phyloP scores from a whole-genome alignment of 768 basidiomycete genomes.

The Suillus bovinus region DNA sequence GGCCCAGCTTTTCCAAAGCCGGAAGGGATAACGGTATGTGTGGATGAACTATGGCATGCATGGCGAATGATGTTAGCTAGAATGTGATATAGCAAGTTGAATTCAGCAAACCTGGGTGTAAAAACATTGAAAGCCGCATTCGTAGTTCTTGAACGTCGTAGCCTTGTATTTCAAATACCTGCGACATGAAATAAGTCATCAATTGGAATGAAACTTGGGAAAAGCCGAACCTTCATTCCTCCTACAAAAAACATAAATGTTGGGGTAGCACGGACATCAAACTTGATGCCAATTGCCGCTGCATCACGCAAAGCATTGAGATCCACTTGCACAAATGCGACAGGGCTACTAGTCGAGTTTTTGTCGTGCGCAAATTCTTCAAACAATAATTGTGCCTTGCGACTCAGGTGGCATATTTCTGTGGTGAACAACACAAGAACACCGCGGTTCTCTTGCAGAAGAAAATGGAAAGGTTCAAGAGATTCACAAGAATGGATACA shows the following conservation, averaged over 20 bases:
- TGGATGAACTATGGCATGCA: constrained; percentile 68
- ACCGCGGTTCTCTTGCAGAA: constrained; percentile 65
- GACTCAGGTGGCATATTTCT: constrained; percentile 73
- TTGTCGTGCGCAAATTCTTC: constrained; percentile 74
- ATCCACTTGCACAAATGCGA: constrained; percentile 85
- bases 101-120: constrained; percentile 82
- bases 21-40: constrained; percentile 64
- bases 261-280: constrained; percentile 74
- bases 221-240: constrained; percentile 57
- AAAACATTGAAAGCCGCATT: constrained; percentile 70
- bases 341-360: constrained; percentile 43
- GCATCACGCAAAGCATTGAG: constrained; percentile 63
- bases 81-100: constrained; percentile 36
- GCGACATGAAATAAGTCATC: constrained; percentile 3
- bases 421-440: constrained; percentile 83
- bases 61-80: constrained; percentile 2
- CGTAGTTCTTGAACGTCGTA: constrained; percentile 66
- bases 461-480: constrained; percentile 64
- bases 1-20: constrained; percentile 58
- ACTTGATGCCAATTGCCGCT: constrained; percentile 56
- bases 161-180: constrained; percentile 74
- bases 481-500: neutral
- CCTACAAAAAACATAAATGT: constrained; percentile 88
- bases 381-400: constrained; percentile 81
- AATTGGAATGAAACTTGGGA: neutral